Evolutionary conservation across 768 basidiomycete genomes (phyloP).

Genomic region (Lyophyllum shimeji): DNA sequence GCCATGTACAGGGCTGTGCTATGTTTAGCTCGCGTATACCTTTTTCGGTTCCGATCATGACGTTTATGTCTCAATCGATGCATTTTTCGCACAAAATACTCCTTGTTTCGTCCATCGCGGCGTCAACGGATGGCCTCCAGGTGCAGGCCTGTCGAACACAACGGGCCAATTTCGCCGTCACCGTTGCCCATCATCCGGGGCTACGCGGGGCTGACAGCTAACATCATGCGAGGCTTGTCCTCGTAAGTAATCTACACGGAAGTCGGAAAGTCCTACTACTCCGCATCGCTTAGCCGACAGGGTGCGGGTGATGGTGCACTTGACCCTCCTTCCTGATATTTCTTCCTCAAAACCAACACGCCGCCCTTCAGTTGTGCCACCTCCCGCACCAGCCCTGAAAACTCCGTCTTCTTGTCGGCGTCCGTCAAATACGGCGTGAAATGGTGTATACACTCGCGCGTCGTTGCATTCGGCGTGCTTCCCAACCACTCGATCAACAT

Average conservation of each 20-base stretch:
- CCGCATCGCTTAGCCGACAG: background rate
- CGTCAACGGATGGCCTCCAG: too few relatives aligned
- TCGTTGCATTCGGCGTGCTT: conserved; percentile 66
- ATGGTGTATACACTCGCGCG: conserved; percentile 77
- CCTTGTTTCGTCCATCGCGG: background rate
- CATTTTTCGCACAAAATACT: background rate
- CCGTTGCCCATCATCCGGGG: background rate
- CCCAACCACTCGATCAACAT: conserved; percentile 79
- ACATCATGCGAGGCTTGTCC: background rate
- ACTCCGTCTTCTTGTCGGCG: conserved; percentile 66
- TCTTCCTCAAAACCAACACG: conserved; percentile 54
- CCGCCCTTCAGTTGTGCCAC: conserved; percentile 73
- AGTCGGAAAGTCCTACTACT: too few relatives aligned
- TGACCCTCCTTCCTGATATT: conserved; percentile 31
- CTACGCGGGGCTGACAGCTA: background rate
- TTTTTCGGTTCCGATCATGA: background rate
- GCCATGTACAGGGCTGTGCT: background rate
- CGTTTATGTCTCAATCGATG: background rate
- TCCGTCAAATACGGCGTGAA: conserved; percentile 76
- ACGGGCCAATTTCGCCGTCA: background rate
- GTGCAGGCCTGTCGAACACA: background rate
- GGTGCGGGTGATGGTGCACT: conserved; percentile 32
- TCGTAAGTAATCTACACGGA: too few relatives aligned
- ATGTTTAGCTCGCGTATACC: background rate
- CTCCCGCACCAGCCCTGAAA: conserved; percentile 79